Evolutionary conservation across 345 rosid species (phyloP).

Genomic region (Moringa oleifera): DNA sequence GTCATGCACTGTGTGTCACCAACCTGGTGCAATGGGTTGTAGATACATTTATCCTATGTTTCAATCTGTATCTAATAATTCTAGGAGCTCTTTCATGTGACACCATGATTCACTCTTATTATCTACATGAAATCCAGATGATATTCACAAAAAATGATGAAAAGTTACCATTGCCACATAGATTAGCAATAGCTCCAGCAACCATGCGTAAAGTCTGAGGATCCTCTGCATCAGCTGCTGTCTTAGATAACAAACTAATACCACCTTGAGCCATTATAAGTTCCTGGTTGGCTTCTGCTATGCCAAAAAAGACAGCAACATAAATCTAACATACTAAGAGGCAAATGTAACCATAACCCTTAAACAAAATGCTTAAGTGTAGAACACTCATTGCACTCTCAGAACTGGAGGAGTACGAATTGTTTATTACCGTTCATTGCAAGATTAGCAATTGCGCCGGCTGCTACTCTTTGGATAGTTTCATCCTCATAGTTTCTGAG

Average conservation of each 20-base stretch:
- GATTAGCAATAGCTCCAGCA: constrained; percentile 97
- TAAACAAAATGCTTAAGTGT: constrained; percentile 13
- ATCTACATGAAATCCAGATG: too few species aligned
- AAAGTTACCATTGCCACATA: constrained; percentile 88
- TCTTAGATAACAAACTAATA: constrained; percentile 63
- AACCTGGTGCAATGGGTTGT: too few species aligned
- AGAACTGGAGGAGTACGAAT: not conserved
- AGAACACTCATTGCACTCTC: not conserved
- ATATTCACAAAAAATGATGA: not conserved
- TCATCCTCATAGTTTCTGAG: constrained; percentile 90
- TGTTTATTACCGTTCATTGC: constrained; percentile 85
- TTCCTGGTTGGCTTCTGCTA: constrained; percentile 90
- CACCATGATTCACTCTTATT: too few species aligned
- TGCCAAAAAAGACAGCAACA: constrained; percentile 16
- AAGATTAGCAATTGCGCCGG: constrained; percentile 98
- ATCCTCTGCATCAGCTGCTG: constrained; percentile 92
- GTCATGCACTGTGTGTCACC: not conserved
- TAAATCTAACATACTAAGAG: not conserved
- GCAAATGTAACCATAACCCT: not conserved
- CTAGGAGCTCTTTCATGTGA: too few species aligned
- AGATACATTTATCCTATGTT: too few species aligned
- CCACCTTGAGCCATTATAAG: constrained; percentile 96
- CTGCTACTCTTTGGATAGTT: constrained; percentile 90
- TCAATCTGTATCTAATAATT: too few species aligned
- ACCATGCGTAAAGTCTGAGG: constrained; percentile 96